Base-by-base conservation (phyloP, 192 early-diverging fungal genomes). In the Hyaloraphidium curvatum region DNA sequence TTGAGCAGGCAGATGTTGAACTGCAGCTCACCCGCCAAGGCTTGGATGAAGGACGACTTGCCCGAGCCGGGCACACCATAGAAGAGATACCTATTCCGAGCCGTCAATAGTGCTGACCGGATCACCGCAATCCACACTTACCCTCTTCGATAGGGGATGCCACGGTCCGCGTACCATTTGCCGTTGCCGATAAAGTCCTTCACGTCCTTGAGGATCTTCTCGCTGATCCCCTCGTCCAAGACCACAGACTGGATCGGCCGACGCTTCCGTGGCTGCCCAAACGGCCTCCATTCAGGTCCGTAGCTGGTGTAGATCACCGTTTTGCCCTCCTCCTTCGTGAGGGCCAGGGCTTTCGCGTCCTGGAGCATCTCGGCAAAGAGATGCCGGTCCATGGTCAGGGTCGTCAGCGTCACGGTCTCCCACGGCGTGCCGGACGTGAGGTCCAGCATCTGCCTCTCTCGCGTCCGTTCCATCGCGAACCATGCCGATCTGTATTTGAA, bases 271-370 rank as follows among this genome's bases (percentile, higher is more conserved):
- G 93, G 93, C 56, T 86, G 69, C 2, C 93, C 93, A 72, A 97
- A 95, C 1, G 87, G 87, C 52, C 90, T 70, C 93, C 93, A 97
- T 56, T 97, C 93, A 3, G 87, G 82, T 0, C 93, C 93, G 70
- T 79, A 93, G 31, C 80, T 84, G 1, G 90, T 91, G 66, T 91
- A 95, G 37, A 97, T 75, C 26, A 97, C 93, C 1, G 87, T 95
- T 54, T 91, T 91, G 19, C 93, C 93, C 52, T 89, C 85, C 66
- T 93, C 86, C 56, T 86, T 83, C 52, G 78, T 67, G 39, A 97
- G 62, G 13, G 93, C 91, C 51, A 79, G 62, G 39, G 67, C 63
- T 51, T 85, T 86, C 11, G 93, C 85, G 50, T 90, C 86, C 22
- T 79, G 57, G 19, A 97, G 70, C 29, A 97, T 73, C 0, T 73